A percentile compares a stretch with the other conserved stretches of the same genome.
phyloP scores from a whole-genome alignment of 805 yeast genomes.

The Babjeviella inositovora region DNA sequence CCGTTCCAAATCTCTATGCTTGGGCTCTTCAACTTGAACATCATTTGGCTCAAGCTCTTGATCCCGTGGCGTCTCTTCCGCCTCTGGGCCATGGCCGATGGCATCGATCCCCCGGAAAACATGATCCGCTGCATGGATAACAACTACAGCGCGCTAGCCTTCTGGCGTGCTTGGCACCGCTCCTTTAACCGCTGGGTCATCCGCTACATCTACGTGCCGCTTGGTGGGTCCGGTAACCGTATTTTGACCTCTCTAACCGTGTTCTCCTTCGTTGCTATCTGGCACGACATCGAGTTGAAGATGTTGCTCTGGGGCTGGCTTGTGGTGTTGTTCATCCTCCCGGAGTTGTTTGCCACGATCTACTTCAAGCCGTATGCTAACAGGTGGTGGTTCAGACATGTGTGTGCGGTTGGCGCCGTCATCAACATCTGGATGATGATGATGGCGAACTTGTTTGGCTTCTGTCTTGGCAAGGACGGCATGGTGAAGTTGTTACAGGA shows the following conservation, averaged over 20 bases:
- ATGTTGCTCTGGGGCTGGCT: constrained; percentile 94
- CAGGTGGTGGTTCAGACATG: constrained; percentile 59
- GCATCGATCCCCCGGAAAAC: constrained; percentile 93
- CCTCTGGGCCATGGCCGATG: constrained; percentile 84
- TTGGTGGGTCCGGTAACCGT: constrained; percentile 70
- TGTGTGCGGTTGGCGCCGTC: constrained; percentile 82
- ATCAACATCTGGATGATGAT: constrained; percentile 94
- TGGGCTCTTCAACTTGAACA: constrained; percentile 76
- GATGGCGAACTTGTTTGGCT: constrained; percentile 90
- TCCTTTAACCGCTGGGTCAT: constrained; percentile 83
- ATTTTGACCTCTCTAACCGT: constrained; percentile 69
- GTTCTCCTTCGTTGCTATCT: constrained; percentile 87
- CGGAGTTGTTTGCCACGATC: constrained; percentile 58
- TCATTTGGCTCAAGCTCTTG: constrained; percentile 84
- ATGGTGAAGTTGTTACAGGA: constrained; percentile 45
- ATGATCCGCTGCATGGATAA: constrained; percentile 95
- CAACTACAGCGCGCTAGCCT: constrained; percentile 84
- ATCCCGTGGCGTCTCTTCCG: constrained; percentile 96
- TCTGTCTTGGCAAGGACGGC: constrained; percentile 87
- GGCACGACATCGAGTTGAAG: constrained; percentile 94
- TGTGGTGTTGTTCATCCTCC: constrained; percentile 71
- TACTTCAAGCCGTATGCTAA: constrained; percentile 19
- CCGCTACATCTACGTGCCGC: constrained; percentile 78
- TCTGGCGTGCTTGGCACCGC: constrained; percentile 99
- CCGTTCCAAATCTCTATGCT: constrained; percentile 94